Evolutionary conservation across 2,329 filamentous ascomycete genomes (phyloP).

Genomic region (Fusarium sp.): DNA sequence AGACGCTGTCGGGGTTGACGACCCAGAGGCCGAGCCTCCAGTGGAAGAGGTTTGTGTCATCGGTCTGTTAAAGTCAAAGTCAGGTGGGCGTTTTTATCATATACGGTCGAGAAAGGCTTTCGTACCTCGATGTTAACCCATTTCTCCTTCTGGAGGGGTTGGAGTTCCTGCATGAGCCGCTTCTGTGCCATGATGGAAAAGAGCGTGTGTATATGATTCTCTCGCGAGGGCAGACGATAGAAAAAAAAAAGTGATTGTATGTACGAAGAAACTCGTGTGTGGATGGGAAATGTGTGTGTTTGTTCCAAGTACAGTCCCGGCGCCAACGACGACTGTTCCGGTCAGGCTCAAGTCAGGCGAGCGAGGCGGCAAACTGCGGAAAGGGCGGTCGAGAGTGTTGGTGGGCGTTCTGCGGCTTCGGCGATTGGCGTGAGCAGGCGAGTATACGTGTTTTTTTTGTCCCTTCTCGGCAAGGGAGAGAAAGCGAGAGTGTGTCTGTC

Average conservation of each 20-base stretch:
- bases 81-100: not conserved
- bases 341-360: conserved; percentile 43
- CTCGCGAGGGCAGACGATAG: not conserved
- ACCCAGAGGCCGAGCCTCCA: conserved; percentile 94
- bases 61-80: conserved; percentile 63
- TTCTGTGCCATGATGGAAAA: conserved; percentile 66
- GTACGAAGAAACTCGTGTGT: not conserved
- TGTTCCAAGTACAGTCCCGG: conserved; percentile 13
- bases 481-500: not conserved
- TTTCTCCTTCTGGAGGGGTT: conserved; percentile 85
- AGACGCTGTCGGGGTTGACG: conserved; percentile 90
- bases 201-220: not conserved
- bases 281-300: conserved; percentile 3
- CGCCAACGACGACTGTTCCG: conserved; percentile 11
- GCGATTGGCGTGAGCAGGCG: conserved; percentile 21
- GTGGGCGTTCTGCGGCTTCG: conserved; percentile 35
- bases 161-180: conserved; percentile 90
- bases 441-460: not conserved
- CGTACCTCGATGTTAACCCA: conserved; percentile 91
- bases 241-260: not conserved
- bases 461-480: conserved; percentile 10
- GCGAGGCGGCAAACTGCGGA: conserved; percentile 34
- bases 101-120: not conserved
- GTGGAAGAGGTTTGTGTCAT: conserved; percentile 85
- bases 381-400: conserved; percentile 44